Evolutionary conservation across 345 rosid species (phyloP), one percentile per base, ranked within the genome.

Genomic region (Stellera chamaejasme): DNA sequence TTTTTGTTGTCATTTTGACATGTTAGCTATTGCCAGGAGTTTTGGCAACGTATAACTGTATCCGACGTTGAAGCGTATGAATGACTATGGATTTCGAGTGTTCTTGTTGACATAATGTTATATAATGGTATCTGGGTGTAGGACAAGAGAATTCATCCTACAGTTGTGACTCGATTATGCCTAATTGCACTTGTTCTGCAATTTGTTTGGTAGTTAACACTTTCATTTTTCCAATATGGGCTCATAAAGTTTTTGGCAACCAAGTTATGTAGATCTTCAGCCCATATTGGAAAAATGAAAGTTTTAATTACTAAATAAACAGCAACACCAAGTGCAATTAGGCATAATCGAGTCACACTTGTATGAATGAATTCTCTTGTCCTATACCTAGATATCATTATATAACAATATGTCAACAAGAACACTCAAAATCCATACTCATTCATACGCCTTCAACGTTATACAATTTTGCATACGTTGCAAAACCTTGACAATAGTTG

Each of bases 201-300:
- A 84, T 92, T 67, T 73, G 83, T 64, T 78, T 88, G 65, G 80
- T 69, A 39, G 75, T 92, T 27, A 92, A 92, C 66, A 76, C 86
- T 67, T 84, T 79, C 76, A 88, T 92, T 67, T 92, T 78, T 70
- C 98, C 96, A 23, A 92, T 92, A 39, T 92, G 98, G 98, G 95
- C 98, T 56, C 95, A 96, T 6, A 96, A 92, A 74, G 98, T 92
- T 92, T 72, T 84, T 85, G 15, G 66, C 93, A 57, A 88, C 98
- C 80, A 85, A 72, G 62, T 74, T 72, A 69, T 92, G 98, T 54
- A 88, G 78, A 79, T 88, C 98, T 74, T 92, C 98, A 6, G 96
- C 93, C 98, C 98, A 92, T 39, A 88, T 92, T 23, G 96, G 98
- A 70, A 78, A 92, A 67, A 92, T 88, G 76, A 79, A 84, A 67